Conservation (phyloP, 805 yeast species). For the Candida piceae region DNA sequence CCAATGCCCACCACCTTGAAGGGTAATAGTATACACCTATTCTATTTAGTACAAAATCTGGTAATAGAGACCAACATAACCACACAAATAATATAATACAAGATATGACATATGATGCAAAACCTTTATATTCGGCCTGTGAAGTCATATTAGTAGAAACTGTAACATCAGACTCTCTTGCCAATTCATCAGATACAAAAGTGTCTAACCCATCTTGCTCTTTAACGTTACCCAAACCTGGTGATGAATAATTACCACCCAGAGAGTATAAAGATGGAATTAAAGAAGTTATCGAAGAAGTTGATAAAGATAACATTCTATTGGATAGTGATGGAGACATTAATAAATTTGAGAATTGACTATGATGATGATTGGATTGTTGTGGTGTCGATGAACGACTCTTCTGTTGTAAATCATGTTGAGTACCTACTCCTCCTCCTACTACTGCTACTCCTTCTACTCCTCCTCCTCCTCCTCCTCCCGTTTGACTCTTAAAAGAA, state of each 20-base stretch:
- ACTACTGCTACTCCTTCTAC: no score
- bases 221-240: no score
- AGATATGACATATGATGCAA: slow-evolving; percentile 70
- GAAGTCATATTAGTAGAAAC: slow-evolving; percentile 51
- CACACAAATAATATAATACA: slow-evolving; percentile 51
- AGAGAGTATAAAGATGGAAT: slow-evolving; percentile 26
- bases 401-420: not conserved
- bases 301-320: slow-evolving; percentile 27
- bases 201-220: slow-evolving; percentile 9
- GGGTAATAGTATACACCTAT: slow-evolving; percentile 71
- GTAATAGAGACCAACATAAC: slow-evolving; percentile 71
- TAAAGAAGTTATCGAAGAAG: slow-evolving; percentile 28
- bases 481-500: no score
- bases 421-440: no score
- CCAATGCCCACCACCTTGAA: slow-evolving; percentile 86
- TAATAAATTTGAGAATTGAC: not conserved
- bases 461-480: no score
- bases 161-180: slow-evolving; percentile 62
- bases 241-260: slow-evolving; percentile 22
- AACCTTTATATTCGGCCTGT: slow-evolving; percentile 81
- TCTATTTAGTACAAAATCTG: slow-evolving; percentile 47
- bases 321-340: slow-evolving; percentile 18
- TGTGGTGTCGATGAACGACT: slow-evolving; percentile 5
- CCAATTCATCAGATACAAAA: slow-evolving; percentile 45
- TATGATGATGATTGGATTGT: slow-evolving; percentile 1